These are phyloP conservation scores for Fusarium verrucosum DNA, from an alignment of 2,329 filamentous ascomycete genomes.

Conservation along the genomic window DNA sequence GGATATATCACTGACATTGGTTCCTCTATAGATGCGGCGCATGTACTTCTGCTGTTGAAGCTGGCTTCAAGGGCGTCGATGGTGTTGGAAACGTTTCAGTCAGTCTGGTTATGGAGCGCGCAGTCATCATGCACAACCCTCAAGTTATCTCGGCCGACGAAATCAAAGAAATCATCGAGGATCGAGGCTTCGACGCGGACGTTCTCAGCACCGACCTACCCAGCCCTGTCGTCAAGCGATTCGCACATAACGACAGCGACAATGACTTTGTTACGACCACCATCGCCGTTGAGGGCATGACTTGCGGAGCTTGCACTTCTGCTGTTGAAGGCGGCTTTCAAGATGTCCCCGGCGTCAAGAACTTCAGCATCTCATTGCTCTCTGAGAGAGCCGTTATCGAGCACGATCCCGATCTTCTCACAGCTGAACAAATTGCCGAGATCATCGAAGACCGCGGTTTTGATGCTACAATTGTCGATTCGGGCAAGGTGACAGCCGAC, in stretches of 20 bases:
- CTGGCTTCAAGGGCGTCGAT: slow-evolving; percentile 82
- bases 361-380: slow-evolving; percentile 83
- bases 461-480: slow-evolving; percentile 80
- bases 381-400: slow-evolving; percentile 87
- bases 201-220: slow-evolving; percentile 84
- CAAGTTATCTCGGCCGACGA: slow-evolving; percentile 75
- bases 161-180: slow-evolving; percentile 87
- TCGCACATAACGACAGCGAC: slow-evolving; percentile 52
- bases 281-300: slow-evolving; percentile 86
- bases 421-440: slow-evolving; percentile 63
- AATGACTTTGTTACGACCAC: slow-evolving; percentile 71
- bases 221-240: slow-evolving; percentile 57
- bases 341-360: slow-evolving; percentile 75
- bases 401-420: slow-evolving; percentile 70
- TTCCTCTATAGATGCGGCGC: slow-evolving; percentile 77
- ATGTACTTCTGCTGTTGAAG: slow-evolving; percentile 95
- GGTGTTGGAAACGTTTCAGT: slow-evolving; percentile 90
- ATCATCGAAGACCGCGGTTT: slow-evolving; percentile 80
- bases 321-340: slow-evolving; percentile 85
- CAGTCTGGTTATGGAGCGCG: slow-evolving; percentile 92
- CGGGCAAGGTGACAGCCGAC: slow-evolving; percentile 57
- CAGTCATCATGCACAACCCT: slow-evolving; percentile 91
- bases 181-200: slow-evolving; percentile 89
- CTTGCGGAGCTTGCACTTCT: slow-evolving; percentile 88
- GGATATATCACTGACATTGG: slow-evolving; percentile 45